Conservation (phyloP, 306 rosid genomes). For the Prunus salicina region DNA sequence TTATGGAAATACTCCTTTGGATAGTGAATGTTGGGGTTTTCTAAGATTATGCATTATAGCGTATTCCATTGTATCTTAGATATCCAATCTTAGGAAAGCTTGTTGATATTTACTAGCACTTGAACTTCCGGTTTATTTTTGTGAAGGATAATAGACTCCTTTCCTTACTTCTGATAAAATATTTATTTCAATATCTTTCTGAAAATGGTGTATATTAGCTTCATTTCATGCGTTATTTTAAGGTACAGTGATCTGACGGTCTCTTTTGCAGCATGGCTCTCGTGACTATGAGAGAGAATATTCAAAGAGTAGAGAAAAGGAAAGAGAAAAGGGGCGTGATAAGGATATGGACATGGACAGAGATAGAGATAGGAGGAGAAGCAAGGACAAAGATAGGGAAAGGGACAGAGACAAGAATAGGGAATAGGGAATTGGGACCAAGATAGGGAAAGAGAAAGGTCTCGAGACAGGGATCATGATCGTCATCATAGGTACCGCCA, state of each 20-base stretch:
- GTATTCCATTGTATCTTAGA: not conserved
- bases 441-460: slow-evolving; percentile 33
- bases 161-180: not conserved
- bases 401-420: slow-evolving; percentile 26
- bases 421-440: slow-evolving; percentile 49
- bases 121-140: not conserved
- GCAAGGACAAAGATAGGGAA: too few relatives aligned
- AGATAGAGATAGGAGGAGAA: not conserved
- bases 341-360: slow-evolving; percentile 36
- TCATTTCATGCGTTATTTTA: too few relatives aligned
- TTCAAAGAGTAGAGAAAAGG: slow-evolving; percentile 86
- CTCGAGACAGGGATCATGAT: slow-evolving; percentile 56
- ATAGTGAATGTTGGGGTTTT: not conserved
- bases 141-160: not conserved
- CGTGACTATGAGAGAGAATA: slow-evolving; percentile 83
- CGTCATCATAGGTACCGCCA: slow-evolving; percentile 45
- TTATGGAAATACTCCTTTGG: not conserved
- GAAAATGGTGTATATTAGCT: too few relatives aligned
- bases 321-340: slow-evolving; percentile 74
- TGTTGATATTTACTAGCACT: not conserved
- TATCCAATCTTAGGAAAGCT: too few relatives aligned
- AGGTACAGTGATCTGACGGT: not conserved
- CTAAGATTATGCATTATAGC: not conserved
- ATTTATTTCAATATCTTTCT: too few relatives aligned
- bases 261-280: slow-evolving; percentile 57